phyloP scores from a whole-genome alignment of 495 filamentous ascomycete genomes.

The Annulohypoxylon moriforme region DNA sequence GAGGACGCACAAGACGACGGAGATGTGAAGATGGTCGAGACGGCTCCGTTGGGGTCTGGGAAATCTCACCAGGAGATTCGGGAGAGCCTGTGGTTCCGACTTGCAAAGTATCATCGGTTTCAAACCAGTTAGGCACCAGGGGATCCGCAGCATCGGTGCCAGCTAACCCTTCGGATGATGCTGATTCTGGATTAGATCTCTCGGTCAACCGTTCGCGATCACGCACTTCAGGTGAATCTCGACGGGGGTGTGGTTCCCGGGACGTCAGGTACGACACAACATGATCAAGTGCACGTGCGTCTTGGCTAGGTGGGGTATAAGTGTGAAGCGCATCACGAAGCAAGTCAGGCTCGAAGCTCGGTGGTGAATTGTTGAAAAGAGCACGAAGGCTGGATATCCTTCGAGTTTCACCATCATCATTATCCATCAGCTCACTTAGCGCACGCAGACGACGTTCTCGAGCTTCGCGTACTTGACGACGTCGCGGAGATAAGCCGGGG shows the following conservation, averaged over 20 bases:
- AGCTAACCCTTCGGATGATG: no score
- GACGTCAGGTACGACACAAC: background rate
- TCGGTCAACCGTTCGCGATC: no score
- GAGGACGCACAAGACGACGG: background rate
- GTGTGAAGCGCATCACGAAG: background rate
- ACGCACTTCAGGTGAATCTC: background rate
- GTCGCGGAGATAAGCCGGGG: background rate
- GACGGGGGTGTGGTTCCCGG: background rate
- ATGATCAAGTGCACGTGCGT: background rate
- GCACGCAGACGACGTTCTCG: slow-evolving; percentile 39
- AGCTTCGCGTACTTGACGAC: slow-evolving; percentile 31
- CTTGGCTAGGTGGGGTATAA: background rate
- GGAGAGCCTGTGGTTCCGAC: background rate
- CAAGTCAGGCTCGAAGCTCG: background rate
- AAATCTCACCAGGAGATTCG: background rate
- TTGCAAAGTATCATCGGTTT: no score
- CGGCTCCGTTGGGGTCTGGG: background rate
- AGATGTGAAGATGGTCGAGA: background rate
- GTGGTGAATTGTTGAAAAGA: background rate
- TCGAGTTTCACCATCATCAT: background rate
- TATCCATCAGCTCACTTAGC: slow-evolving; percentile 2
- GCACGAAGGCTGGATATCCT: background rate
- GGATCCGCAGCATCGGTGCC: background rate
- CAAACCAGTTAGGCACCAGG: no score
- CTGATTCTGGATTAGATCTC: no score